Evolutionary conservation across 2,329 filamentous ascomycete species (phyloP), one percentile per base, ranked within the genome.

Genomic region (Stromatinia cepivora): DNA sequence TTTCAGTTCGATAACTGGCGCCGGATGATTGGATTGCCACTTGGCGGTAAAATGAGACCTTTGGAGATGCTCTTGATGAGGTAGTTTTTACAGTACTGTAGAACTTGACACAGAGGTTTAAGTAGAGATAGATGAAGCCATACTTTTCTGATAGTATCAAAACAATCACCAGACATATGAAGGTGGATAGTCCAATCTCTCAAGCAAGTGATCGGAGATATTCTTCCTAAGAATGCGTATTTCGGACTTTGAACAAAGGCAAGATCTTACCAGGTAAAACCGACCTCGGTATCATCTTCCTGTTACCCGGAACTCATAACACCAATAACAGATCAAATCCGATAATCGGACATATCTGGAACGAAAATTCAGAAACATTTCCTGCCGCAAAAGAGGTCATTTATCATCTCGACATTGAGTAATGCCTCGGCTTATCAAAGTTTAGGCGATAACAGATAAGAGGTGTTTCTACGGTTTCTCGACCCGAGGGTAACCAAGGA

Each of bases 401-500:
- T 36, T 11, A 28, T 54, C 54, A 39, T 48, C 4, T 52, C n/a
- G 45, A 50, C 7, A 28, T 59, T 45, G 54, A 59, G 56, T 59
- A 56, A 58, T 67, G 56, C 65, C 65, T 67, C 65, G 65, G 65
- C 45, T 48, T 39, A 61, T 52, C 53, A 28, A 42, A n/a, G 31
- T 39, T 54, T 67, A 52, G 65, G 65, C 65, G 65, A 67, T 67
- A 67, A 65, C 48, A 67, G 65, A 67, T 67, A 67, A 48, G 42
- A 22, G 54, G 28, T 15, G 13, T 52, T 67, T 17, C 3, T 4
- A 25, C 50, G 31, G 22, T 28, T 56, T 42, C 39, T 45, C 25
- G 31, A 42, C 13, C 53, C 64, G 64, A 67, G 53, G 50, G 31
- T 67, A 67, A 39, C 22, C 53, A 50, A 42, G 42, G 36, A 48